Base-by-base conservation (phyloP, 2,329 filamentous ascomycete genomes). In the Trichoderma cornu-damae region DNA sequence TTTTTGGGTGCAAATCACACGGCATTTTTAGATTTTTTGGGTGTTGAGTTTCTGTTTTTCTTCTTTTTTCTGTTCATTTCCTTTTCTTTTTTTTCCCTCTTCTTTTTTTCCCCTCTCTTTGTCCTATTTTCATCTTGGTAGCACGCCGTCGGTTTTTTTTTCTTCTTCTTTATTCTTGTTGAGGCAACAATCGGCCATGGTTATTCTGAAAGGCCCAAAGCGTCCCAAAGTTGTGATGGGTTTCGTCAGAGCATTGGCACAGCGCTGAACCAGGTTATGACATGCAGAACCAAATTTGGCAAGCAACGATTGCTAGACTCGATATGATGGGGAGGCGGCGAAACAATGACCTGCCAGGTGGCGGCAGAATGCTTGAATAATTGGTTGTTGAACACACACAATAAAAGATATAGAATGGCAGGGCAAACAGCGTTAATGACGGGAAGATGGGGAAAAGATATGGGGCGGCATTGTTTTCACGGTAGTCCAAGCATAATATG, bases 361-460 rank as follows among this genome's bases (percentile, higher is more conserved):
- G 48, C 46, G 51, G 51, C 52, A 47, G 51, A 50, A 61, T 58
- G 63, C 61, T 66, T 66, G 64, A 66, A 66, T 66, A 66, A 64
- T 64, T 58, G 58, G 60, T 63, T 63, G 60, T 61, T 63, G 63
- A 63, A 62, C 59, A 65, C 42, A 65, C 42, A 57, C 42, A 59
- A 58, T 58, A 62, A 59, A 62, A 62, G 46, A 60, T 56, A 65
- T 62, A 62, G 63, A 62, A 46, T 46, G 54, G 58, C 42, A 58
- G 51, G 43, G 42, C 32, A 38, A 57, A 62, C 38, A 60, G 58
- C 58, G 47, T 60, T 60, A 57, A 58, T 53, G 57, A 59, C 28
- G 52, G 44, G 30, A 43, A 59, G 35, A 22, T 40, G 52, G 52
- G 42, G 24, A 50, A 56, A 40, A 57, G 43, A 40, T 38, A 47